phyloP scores from a whole-genome alignment of 2,329 filamentous ascomycete species.

The Stachybotrys chartarum region DNA sequence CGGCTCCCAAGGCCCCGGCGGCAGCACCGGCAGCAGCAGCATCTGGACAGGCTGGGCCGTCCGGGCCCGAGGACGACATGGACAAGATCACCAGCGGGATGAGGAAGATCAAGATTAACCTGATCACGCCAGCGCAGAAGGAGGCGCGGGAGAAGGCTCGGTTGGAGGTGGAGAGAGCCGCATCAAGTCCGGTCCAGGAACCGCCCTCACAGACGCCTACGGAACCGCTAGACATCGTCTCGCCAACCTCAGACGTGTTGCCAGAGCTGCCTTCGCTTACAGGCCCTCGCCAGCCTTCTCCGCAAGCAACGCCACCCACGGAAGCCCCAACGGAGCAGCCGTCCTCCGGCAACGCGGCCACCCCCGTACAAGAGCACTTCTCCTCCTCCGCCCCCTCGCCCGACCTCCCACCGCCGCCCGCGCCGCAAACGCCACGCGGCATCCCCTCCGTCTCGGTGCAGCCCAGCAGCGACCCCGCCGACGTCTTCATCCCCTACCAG shows the following conservation, averaged over 20 bases:
- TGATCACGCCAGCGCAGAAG: slow-evolving; percentile 51
- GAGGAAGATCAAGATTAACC: slow-evolving; percentile 57
- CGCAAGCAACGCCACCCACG: not conserved
- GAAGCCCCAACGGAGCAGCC: not conserved
- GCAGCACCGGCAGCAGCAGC: slow-evolving; percentile 6
- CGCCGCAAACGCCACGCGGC: slow-evolving; percentile 21
- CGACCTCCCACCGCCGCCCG: slow-evolving; percentile 12
- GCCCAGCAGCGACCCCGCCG: slow-evolving; percentile 14
- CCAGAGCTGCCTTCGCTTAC: not conserved
- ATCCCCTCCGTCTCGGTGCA: slow-evolving; percentile 19
- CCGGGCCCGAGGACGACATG: slow-evolving; percentile 30
- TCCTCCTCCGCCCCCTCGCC: slow-evolving; percentile 12
- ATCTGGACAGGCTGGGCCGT: slow-evolving; percentile 7
- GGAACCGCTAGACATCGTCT: not conserved
- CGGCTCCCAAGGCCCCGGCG: slow-evolving; percentile 8
- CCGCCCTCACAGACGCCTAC: slow-evolving; percentile 2
- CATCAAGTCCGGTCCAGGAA: not conserved
- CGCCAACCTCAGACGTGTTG: not conserved
- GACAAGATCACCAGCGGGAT: slow-evolving; percentile 50
- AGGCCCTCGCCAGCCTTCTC: not conserved
- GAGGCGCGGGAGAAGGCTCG: slow-evolving; percentile 40
- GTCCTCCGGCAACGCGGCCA: not conserved
- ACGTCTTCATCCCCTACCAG: slow-evolving; percentile 48
- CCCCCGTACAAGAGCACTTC: slow-evolving; percentile 13
- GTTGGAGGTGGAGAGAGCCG: slow-evolving; percentile 10